Conservation (phyloP, 192 early-diverging fungal genomes). For the Cladochytrium replicatum region DNA sequence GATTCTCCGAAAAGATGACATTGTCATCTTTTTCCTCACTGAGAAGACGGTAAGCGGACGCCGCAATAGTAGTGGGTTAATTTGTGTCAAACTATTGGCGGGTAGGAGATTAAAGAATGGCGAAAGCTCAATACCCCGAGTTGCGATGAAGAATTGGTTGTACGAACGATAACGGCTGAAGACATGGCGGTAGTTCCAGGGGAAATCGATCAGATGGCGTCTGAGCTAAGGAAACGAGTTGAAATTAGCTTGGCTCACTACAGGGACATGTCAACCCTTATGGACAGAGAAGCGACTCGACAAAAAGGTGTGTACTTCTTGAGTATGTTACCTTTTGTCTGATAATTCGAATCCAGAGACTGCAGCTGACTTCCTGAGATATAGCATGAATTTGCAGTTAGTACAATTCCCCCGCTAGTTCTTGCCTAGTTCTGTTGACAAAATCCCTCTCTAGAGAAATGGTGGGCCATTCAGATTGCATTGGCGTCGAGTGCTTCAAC, state of each 20-base stretch:
- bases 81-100: background rate
- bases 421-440: slow-evolving; percentile 3
- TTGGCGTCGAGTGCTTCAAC: slow-evolving; percentile 42
- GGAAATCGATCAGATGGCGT: slow-evolving; percentile 41
- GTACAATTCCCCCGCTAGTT: slow-evolving; percentile 1
- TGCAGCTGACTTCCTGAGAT: slow-evolving; percentile 49
- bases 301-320: slow-evolving; percentile 36
- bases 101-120: slow-evolving; percentile 50
- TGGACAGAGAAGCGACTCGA: slow-evolving; percentile 52
- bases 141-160: slow-evolving; percentile 45
- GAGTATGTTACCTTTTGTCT: background rate
- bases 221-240: slow-evolving; percentile 34
- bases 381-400: slow-evolving; percentile 47
- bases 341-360: slow-evolving; percentile 17
- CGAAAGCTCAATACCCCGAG: slow-evolving; percentile 40
- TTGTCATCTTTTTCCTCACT: slow-evolving; percentile 55
- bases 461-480: slow-evolving; percentile 46
- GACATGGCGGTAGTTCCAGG: slow-evolving; percentile 33
- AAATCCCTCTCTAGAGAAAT: slow-evolving; percentile 33
- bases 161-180: slow-evolving; percentile 24
- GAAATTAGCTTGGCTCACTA: slow-evolving; percentile 47
- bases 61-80: background rate
- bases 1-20: slow-evolving; percentile 48
- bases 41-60: slow-evolving; percentile 43
- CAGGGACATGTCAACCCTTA: slow-evolving; percentile 43